Percentiles rank a stretch among this genome's conserved stretches.
These are phyloP conservation scores for Cicer cuneatum DNA, from an alignment of 306 rosid genomes.

Conservation along the genomic window DNA sequence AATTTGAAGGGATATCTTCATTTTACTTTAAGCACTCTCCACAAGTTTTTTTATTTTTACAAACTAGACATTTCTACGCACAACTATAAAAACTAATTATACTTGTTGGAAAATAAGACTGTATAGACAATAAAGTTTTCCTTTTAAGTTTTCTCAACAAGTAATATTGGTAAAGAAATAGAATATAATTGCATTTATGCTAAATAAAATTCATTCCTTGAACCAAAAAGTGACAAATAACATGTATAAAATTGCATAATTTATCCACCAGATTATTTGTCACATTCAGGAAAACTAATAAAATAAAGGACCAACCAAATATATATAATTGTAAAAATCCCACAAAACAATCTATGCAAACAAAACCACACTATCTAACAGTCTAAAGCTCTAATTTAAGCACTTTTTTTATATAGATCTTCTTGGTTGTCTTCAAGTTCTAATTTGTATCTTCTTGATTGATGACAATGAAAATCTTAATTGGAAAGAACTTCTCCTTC, in stretches of 20 bases:
- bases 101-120: not conserved
- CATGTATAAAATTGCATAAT: slow-evolving; percentile 58
- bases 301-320: slow-evolving; percentile 49
- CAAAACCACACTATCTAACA: slow-evolving; percentile 53
- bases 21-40: not conserved
- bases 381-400: slow-evolving; percentile 55
- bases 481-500: slow-evolving; percentile 47
- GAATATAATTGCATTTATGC: slow-evolving; percentile 20
- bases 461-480: slow-evolving; percentile 33
- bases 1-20: not conserved
- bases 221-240: slow-evolving; percentile 30
- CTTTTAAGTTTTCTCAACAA: not conserved
- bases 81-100: not conserved
- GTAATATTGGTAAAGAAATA: slow-evolving; percentile 14
- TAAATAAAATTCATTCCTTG: slow-evolving; percentile 39
- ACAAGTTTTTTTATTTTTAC: no score
- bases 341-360: slow-evolving; percentile 62
- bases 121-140: not conserved
- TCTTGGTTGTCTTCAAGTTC: slow-evolving; percentile 49
- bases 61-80: not conserved
- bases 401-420: slow-evolving; percentile 46
- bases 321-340: slow-evolving; percentile 59
- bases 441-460: slow-evolving; percentile 44
- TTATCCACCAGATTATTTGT: slow-evolving; percentile 58
- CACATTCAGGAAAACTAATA: slow-evolving; percentile 54